Base-by-base conservation (phyloP, 164 flowering plant genomes). In the Berberis vulgaris region DNA sequence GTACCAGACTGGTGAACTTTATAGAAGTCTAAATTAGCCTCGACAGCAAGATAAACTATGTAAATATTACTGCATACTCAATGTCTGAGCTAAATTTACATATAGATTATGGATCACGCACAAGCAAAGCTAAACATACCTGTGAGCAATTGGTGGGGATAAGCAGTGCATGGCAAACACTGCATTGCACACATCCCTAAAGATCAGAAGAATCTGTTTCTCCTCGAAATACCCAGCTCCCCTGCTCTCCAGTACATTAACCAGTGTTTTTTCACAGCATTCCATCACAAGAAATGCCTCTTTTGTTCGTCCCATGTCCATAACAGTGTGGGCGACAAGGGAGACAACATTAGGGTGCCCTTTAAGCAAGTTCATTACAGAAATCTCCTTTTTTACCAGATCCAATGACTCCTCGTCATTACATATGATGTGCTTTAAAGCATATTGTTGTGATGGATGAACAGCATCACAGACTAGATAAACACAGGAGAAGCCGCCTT, bases 401-500 rank as follows among this genome's bases (percentile, higher is more conserved):
- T 89, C 89, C 57, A 86, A 66, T 2, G 91, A 82, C 72, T 95
- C 99, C 52, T 82, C 82, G 74, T 88, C 98, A 71, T 86, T 91
- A 68, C 94, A 89, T 62, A 91, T 89, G 3, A 95, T 88, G 72
- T 91, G 99, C 79, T 95, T 95, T 53, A 95, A 69, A 66, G 97
- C 99, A 80, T 84, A 95, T 67, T 89, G 97, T 75, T 85, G 88
- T n/a, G 92, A 79, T 3, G 76, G 49, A 72, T 85, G 67, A 13
- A 77, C 26, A 41, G 77, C 78, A 74, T 95, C 99, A 56, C 87
- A 85, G 60, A 88, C 96, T 59, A 81, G 76, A 77, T 95, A 95
- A 71, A 95, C 99, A 78, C 86, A 82, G 2, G 99, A 95, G 78
- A 95, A 95, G 10, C 99, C 99, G 41, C 97, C 97, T 72, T 95